Conservation (phyloP, 2,329 filamentous ascomycete species). For the Botrytis paeoniae region DNA sequence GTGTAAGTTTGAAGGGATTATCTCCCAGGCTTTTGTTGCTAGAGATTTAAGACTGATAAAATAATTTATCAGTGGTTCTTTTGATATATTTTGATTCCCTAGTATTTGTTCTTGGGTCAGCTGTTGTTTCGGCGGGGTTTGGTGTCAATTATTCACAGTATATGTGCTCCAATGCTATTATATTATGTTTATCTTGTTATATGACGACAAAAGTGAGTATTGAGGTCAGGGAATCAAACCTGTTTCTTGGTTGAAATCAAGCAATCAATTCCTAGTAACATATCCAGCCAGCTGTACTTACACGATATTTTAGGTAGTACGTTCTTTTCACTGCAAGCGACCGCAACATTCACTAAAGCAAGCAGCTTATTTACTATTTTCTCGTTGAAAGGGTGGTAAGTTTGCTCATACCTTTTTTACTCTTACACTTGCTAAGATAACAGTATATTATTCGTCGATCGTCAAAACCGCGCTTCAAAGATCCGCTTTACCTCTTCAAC, state of each 20-base stretch:
- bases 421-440: not conserved
- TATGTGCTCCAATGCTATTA: slow-evolving; percentile 56
- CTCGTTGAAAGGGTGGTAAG: slow-evolving; percentile 59
- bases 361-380: slow-evolving; percentile 58
- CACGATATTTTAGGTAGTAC: not conserved
- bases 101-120: slow-evolving; percentile 56
- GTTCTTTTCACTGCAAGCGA: not conserved
- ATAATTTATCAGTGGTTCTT: slow-evolving; percentile 50
- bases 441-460: slow-evolving; percentile 52
- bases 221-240: not conserved
- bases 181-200: slow-evolving; percentile 60
- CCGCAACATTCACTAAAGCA: slow-evolving; percentile 9
- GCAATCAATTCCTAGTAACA: too few relatives aligned
- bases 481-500: slow-evolving; percentile 60
- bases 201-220: slow-evolving; percentile 56
- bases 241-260: not conserved
- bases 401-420: not conserved
- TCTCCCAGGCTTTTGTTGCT: too few relatives aligned
- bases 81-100: slow-evolving; percentile 60
- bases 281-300: not conserved
- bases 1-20: slow-evolving; percentile 24
- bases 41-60: not conserved
- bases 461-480: slow-evolving; percentile 50
- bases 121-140: slow-evolving; percentile 55
- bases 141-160: slow-evolving; percentile 50